A percentile compares a stretch with the other conserved stretches of the same genome.
Evolutionary conservation across 106 monocot genomes (phyloP).

Genomic region (Posidonia australis): DNA sequence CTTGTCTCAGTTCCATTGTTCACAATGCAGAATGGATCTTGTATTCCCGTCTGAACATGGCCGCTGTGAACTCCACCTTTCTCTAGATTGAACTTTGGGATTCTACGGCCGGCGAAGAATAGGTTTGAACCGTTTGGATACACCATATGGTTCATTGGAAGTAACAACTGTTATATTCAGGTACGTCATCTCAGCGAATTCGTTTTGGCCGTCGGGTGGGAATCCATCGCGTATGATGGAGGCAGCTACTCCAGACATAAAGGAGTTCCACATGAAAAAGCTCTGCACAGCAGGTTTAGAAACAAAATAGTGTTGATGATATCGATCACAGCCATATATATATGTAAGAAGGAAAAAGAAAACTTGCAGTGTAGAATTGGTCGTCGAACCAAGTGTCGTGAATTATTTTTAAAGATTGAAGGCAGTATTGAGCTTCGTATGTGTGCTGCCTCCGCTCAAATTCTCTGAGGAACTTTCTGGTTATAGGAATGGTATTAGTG

Average conservation of each 20-base stretch:
- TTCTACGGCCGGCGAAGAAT: conserved; percentile 48
- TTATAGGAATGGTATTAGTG: conserved; percentile 76
- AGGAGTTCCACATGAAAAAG: conserved; percentile 93
- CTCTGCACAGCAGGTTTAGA: conserved; percentile 49
- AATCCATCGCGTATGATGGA: conserved; percentile 41
- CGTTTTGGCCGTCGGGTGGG: conserved; percentile 41
- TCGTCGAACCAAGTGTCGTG: conserved; percentile 48
- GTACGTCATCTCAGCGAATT: conserved; percentile 65
- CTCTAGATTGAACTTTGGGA: conserved; percentile 40
- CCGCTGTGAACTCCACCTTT: conserved; percentile 77
- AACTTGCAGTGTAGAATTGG: conserved; percentile 49
- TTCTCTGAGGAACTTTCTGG: conserved; percentile 39
- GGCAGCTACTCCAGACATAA: conserved; percentile 48
- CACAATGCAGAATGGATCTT: conserved; percentile 63
- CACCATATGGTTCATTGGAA: conserved; percentile 73
- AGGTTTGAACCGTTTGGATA: conserved; percentile 72
- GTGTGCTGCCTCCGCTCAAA: conserved; percentile 41
- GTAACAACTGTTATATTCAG: conserved; percentile 76
- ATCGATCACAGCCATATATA: too few relatives aligned
- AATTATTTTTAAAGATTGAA: conserved; percentile 39
- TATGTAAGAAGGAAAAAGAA: too few relatives aligned
- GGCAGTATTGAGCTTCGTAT: conserved; percentile 71
- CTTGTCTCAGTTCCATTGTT: conserved; percentile 33
- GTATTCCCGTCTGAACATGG: conserved; percentile 60
- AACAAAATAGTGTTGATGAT: too few relatives aligned